Percentiles rank a stretch among this genome's conserved stretches.
These are phyloP conservation scores for Trichodelitschia bisporula DNA, from an alignment of 495 filamentous ascomycete species.

Conservation along the genomic window DNA sequence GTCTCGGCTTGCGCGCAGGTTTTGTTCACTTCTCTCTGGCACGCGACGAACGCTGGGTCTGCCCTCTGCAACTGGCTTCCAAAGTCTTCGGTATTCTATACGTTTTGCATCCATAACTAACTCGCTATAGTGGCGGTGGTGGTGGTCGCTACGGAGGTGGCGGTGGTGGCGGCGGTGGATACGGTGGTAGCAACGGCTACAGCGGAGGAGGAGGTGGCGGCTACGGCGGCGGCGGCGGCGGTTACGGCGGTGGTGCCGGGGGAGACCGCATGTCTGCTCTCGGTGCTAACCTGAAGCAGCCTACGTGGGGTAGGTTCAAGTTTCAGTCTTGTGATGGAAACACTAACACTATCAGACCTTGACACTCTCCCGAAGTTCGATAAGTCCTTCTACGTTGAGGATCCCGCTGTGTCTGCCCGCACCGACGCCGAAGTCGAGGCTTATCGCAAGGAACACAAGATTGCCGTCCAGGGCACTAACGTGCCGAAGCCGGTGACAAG, in stretches of 20 bases:
- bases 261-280: constrained; percentile 83
- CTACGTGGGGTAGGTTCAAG: constrained; percentile 50
- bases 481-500: constrained; percentile 83
- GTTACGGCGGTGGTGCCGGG: constrained; percentile 26
- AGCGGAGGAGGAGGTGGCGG: constrained; percentile 29
- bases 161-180: constrained; percentile 1
- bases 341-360: constrained; percentile 29
- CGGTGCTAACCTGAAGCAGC: constrained; percentile 61
- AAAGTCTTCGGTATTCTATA: too few species aligned
- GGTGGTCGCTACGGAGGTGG: background rate
- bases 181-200: constrained; percentile 18
- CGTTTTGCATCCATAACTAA: too few species aligned
- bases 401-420: constrained; percentile 48
- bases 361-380: constrained; percentile 78
- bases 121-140: too few species aligned
- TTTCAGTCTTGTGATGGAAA: constrained; percentile 1
- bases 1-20: too few species aligned
- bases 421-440: constrained; percentile 57
- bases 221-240: constrained; percentile 20
- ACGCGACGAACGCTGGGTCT: too few species aligned
- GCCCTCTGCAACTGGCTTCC: too few species aligned
- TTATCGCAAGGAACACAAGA: constrained; percentile 60
- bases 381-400: constrained; percentile 97
- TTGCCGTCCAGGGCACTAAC: constrained; percentile 48
- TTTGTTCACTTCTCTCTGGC: too few species aligned